Evolutionary conservation across 2,329 filamentous ascomycete species (phyloP).

Genomic region (Pseudocercospora eumusae): DNA sequence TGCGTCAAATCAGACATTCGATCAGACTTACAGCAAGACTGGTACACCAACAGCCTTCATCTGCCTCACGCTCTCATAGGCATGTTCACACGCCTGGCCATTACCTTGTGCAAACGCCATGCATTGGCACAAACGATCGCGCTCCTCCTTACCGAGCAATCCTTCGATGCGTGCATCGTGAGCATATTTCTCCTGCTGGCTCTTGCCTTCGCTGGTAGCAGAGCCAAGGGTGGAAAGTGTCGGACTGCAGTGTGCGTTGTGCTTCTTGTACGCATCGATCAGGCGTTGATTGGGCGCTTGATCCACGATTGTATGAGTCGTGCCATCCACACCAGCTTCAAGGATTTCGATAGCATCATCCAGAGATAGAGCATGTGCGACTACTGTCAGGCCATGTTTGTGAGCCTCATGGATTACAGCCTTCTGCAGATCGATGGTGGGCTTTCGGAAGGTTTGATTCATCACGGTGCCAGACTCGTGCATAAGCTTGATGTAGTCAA

Average conservation of each 20-base stretch:
- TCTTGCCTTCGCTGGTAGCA: slow-evolving; percentile 45
- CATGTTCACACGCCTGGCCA: slow-evolving; percentile 42
- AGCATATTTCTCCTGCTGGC: slow-evolving; percentile 44
- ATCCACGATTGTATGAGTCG: slow-evolving; percentile 50
- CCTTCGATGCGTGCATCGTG: slow-evolving; percentile 43
- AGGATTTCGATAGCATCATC: slow-evolving; percentile 48
- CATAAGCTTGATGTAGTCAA: slow-evolving; percentile 56
- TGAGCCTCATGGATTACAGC: slow-evolving; percentile 48
- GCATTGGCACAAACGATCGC: slow-evolving; percentile 45
- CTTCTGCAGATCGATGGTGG: slow-evolving; percentile 49
- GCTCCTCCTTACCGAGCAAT: slow-evolving; percentile 40
- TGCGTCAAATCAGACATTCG: background rate
- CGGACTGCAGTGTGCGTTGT: slow-evolving; percentile 48
- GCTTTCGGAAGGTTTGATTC: slow-evolving; percentile 34
- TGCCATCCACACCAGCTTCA: slow-evolving; percentile 45
- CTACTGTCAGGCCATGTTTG: slow-evolving; percentile 41
- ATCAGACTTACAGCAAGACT: slow-evolving; percentile 43
- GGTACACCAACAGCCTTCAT: slow-evolving; percentile 46
- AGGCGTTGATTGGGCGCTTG: slow-evolving; percentile 43
- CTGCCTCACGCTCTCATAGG: slow-evolving; percentile 46
- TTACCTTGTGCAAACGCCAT: slow-evolving; percentile 42
- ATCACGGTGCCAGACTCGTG: slow-evolving; percentile 49
- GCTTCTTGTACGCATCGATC: slow-evolving; percentile 46
- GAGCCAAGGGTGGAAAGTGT: slow-evolving; percentile 46
- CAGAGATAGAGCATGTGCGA: slow-evolving; percentile 46